These are phyloP conservation scores for Fusarium virguliforme DNA, from an alignment of 2,329 filamentous ascomycete species.

Conservation along the genomic window DNA sequence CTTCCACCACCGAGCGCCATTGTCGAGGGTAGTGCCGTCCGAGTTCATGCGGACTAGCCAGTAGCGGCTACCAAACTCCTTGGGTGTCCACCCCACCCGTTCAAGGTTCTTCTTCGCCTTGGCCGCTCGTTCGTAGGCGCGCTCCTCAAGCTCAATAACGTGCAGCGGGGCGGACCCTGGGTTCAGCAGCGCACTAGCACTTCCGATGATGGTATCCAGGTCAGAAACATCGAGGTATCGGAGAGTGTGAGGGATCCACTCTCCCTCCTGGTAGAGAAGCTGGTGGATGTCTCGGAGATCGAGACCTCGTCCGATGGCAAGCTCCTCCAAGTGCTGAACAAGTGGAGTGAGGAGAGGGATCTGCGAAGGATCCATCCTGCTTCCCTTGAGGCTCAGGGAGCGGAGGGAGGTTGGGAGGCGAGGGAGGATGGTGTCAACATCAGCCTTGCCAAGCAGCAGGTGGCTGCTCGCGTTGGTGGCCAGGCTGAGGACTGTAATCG, in stretches of 20 bases:
- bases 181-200: conserved; percentile 73
- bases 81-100: conserved; percentile 78
- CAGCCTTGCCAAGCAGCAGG: conserved; percentile 77
- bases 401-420: conserved; percentile 77
- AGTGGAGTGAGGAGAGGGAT: conserved; percentile 75
- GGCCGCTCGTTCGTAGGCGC: conserved; percentile 75
- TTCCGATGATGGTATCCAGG: conserved; percentile 69
- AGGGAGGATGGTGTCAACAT: conserved; percentile 77
- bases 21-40: conserved; percentile 55
- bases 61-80: conserved; percentile 76
- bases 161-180: conserved; percentile 77
- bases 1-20: conserved; percentile 80
- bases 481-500: conserved; percentile 80
- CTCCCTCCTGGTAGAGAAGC: conserved; percentile 71
- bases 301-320: conserved; percentile 80
- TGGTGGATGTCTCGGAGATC: conserved; percentile 76
- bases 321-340: conserved; percentile 80
- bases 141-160: conserved; percentile 82
- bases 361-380: conserved; percentile 77
- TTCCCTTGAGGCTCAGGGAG: conserved; percentile 83
- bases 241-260: conserved; percentile 69
- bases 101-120: conserved; percentile 75
- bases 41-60: conserved; percentile 75
- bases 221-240: conserved; percentile 85
- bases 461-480: conserved; percentile 81